These are phyloP conservation scores for Chamaecrista fasciculata DNA, from an alignment of 306 rosid species.

Conservation along the genomic window DNA sequence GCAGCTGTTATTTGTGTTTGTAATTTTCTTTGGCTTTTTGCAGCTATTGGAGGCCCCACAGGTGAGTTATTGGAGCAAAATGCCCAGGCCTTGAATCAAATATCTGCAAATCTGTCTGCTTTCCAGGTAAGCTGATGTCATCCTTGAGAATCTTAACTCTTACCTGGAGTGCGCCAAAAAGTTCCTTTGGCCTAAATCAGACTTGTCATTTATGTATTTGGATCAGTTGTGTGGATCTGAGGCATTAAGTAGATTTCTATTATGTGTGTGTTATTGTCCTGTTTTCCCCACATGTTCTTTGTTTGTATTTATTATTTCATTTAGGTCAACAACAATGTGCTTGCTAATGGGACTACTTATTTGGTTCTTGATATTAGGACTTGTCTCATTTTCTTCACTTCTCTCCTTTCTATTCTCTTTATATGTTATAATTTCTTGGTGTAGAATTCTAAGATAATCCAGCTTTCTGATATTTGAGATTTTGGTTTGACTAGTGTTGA, in stretches of 20 bases:
- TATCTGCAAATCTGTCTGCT: slow-evolving; percentile 48
- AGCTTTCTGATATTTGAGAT: slow-evolving; percentile 19
- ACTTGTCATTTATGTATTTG: slow-evolving; percentile 2
- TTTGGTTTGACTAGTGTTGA: slow-evolving; percentile 1
- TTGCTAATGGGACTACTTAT: slow-evolving; percentile 5
- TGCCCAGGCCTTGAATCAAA: slow-evolving; percentile 44
- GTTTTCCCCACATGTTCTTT: background rate
- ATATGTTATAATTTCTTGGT: background rate
- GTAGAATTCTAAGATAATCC: background rate
- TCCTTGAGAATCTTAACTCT: background rate
- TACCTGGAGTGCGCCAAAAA: background rate
- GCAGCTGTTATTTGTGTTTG: slow-evolving; percentile 2
- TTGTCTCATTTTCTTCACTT: slow-evolving; percentile 1
- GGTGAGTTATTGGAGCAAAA: slow-evolving; percentile 56
- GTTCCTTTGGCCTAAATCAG: background rate
- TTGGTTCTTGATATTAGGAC: background rate
- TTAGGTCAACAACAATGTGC: slow-evolving; percentile 2
- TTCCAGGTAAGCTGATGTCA: slow-evolving; percentile 37
- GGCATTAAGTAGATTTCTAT: background rate
- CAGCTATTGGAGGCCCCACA: slow-evolving; percentile 62
- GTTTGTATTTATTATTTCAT: slow-evolving; percentile 13
- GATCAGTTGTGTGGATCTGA: background rate
- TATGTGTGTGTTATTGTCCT: background rate
- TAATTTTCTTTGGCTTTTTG: slow-evolving; percentile 18
- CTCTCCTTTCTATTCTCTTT: slow-evolving; percentile 3